phyloP scores from a whole-genome alignment of 2,329 filamentous ascomycete genomes.

The Teratosphaeria destructans region DNA sequence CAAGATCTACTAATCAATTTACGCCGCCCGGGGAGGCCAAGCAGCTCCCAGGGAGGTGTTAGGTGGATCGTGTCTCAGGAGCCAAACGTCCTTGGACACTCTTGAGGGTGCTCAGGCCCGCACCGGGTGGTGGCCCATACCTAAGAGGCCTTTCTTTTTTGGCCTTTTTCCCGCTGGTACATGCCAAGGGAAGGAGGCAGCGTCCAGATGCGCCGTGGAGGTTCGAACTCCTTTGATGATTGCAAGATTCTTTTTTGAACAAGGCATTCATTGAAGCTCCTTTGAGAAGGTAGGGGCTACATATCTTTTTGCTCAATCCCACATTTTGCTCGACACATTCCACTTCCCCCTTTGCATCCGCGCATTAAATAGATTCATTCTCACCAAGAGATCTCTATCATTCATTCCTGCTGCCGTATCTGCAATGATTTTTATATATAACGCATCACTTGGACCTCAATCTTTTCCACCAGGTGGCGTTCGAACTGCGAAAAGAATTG shows the following conservation, averaged over 20 bases:
- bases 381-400: not conserved
- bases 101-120: not conserved
- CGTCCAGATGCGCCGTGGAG: not conserved
- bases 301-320: not conserved
- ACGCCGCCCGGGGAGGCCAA: not conserved
- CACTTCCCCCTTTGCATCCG: not conserved
- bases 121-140: not conserved
- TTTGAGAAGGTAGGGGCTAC: not conserved
- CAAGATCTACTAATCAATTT: not conserved
- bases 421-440: not conserved
- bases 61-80: not conserved
- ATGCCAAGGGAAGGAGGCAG: not conserved
- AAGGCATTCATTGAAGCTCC: not conserved
- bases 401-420: not conserved
- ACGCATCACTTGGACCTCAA: not conserved
- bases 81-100: not conserved
- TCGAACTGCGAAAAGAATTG: not conserved
- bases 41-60: not conserved
- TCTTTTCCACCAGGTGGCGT: not conserved
- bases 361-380: not conserved
- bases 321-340: not conserved
- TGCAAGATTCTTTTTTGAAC: not conserved
- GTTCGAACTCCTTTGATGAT: not conserved
- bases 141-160: not conserved
- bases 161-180: not conserved